Percentiles rank a stretch among this genome's conserved stretches.
Conservation (phyloP, 345 rosid species). For the Xanthoceras sorbifolium region DNA sequence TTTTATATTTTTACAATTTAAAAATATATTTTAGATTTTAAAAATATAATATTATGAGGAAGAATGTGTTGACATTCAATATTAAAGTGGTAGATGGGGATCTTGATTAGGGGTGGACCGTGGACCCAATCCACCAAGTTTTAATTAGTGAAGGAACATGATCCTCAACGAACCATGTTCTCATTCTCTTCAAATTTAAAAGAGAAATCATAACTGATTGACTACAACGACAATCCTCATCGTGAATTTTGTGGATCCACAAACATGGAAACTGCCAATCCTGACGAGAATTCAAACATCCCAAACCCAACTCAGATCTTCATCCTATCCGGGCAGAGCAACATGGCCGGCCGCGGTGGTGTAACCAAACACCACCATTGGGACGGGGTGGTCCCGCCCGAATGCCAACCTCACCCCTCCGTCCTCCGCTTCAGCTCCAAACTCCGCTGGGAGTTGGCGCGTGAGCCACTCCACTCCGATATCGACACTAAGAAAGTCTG, state of each 20-base stretch:
- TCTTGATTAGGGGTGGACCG: no score
- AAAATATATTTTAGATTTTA: no score
- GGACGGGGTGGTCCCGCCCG: conserved; percentile 70
- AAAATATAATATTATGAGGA: no score
- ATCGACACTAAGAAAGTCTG: conserved; percentile 68
- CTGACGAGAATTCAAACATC: background rate
- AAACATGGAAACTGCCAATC: conserved; percentile 15
- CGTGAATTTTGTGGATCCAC: background rate
- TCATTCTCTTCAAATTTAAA: no score
- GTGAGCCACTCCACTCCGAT: conserved; percentile 79
- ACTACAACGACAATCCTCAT: background rate
- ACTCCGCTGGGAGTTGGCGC: conserved; percentile 71
- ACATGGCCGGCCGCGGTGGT: conserved; percentile 94
- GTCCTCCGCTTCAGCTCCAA: conserved; percentile 61
- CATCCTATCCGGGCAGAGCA: conserved; percentile 92
- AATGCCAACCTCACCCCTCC: conserved; percentile 55
- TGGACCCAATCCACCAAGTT: no score
- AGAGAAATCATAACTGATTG: no score
- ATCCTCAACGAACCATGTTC: background rate
- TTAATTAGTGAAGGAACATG: no score
- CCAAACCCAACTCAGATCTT: conserved; percentile 49
- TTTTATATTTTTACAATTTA: no score
- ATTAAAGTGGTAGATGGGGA: no score
- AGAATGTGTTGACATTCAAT: no score
- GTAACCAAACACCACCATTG: conserved; percentile 59